Conservation (phyloP, 2,329 filamentous ascomycete genomes). For the Cladophialophora psammophila region DNA sequence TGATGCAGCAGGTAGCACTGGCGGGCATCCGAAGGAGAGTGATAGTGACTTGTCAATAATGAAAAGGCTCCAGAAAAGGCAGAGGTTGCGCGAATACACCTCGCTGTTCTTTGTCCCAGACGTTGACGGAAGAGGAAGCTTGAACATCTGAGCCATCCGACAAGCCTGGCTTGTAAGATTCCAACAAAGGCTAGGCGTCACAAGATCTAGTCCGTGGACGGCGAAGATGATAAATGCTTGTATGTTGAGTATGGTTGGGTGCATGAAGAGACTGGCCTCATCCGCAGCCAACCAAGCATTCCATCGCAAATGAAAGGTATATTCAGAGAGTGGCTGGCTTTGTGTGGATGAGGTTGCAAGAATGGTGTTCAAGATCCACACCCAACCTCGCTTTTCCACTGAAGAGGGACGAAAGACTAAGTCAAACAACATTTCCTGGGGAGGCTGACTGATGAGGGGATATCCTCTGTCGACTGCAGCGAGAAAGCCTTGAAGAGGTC, state of each 20-base stretch:
- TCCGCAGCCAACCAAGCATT: constrained; percentile 20
- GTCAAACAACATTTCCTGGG: constrained; percentile 7
- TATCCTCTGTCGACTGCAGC: neutral
- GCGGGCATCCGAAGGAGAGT: constrained; percentile 15
- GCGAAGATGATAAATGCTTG: constrained; percentile 19
- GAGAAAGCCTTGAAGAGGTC: constrained; percentile 5
- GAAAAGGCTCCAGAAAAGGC: constrained; percentile 21
- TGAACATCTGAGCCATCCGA: constrained; percentile 17
- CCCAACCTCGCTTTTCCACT: constrained; percentile 5
- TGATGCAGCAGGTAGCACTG: constrained; percentile 3
- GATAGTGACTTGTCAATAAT: constrained; percentile 16
- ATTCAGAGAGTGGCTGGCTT: constrained; percentile 3
- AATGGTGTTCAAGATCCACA: constrained; percentile 19
- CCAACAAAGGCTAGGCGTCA: constrained; percentile 14
- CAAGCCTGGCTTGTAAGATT: constrained; percentile 13
- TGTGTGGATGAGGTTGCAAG: constrained; percentile 19
- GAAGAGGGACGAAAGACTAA: constrained; percentile 16
- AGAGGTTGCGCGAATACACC: constrained; percentile 11
- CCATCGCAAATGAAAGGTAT: constrained; percentile 15
- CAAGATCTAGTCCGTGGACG: constrained; percentile 19
- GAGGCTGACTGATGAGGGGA: constrained; percentile 8
- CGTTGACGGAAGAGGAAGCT: constrained; percentile 9
- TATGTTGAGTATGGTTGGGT: constrained; percentile 14
- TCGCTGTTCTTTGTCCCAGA: neutral
- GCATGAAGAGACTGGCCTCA: constrained; percentile 16